These are phyloP conservation scores for Cicer chorassanicum DNA, from an alignment of 306 rosid genomes.

Conservation along the genomic window DNA sequence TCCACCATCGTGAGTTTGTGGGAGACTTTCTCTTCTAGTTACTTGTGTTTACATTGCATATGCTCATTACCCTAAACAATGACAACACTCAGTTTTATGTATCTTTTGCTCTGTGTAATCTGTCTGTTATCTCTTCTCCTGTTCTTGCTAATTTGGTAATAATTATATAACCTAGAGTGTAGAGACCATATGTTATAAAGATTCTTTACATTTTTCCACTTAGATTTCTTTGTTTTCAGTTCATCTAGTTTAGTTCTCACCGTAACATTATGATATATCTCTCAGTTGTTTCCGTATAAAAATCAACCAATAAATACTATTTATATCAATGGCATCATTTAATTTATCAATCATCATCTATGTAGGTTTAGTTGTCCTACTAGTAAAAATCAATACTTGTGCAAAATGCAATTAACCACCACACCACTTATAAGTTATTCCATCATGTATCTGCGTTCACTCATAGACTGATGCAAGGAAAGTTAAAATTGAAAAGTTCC, in stretches of 20 bases:
- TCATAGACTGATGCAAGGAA: conserved; percentile 8
- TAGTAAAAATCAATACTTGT: background rate
- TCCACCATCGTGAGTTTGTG: background rate
- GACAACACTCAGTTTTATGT: conserved; percentile 3
- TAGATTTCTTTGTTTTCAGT: conserved; percentile 11
- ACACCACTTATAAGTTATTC: background rate
- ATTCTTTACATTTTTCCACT: conserved; percentile 8
- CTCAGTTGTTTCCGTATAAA: background rate
- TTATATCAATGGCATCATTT: background rate
- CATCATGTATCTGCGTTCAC: background rate
- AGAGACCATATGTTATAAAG: background rate
- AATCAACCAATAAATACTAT: background rate
- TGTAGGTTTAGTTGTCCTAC: conserved; percentile 21
- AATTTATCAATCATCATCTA: conserved; percentile 27
- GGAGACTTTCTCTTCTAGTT: background rate
- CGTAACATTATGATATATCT: background rate
- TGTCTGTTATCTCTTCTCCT: background rate
- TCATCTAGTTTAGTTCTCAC: conserved; percentile 24
- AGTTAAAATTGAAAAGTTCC: background rate
- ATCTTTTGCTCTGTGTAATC: background rate
- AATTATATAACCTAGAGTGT: conserved; percentile 7
- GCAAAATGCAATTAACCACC: background rate
- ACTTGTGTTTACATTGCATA: background rate
- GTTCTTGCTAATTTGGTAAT: conserved; percentile 10
- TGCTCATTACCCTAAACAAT: conserved; percentile 5